Evolutionary conservation across 2,329 filamentous ascomycete genomes (phyloP).

Genomic region (Aspergillus hiratsukae): DNA sequence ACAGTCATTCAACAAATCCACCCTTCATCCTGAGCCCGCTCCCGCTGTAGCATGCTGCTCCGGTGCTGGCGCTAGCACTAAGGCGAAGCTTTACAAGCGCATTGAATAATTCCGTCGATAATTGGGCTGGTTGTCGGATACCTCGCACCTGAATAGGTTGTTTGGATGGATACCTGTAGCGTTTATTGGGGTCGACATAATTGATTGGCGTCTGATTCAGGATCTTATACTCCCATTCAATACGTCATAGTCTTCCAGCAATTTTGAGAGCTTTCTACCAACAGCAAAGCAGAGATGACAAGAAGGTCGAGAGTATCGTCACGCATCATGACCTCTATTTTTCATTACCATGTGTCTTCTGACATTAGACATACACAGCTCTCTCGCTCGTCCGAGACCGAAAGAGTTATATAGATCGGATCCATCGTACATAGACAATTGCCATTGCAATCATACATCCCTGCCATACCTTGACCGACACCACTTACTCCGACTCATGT

Average conservation of each 20-base stretch:
- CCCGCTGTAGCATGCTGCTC: slow-evolving; percentile 16
- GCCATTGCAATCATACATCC: slow-evolving; percentile 3
- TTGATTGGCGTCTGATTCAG: background rate
- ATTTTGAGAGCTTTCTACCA: background rate
- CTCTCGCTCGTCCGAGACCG: slow-evolving; percentile 1
- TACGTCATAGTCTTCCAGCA: background rate
- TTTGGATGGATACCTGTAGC: background rate
- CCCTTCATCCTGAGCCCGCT: slow-evolving; percentile 24
- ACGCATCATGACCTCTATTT: slow-evolving; percentile 10
- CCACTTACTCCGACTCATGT: background rate
- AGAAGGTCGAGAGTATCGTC: background rate
- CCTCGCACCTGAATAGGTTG: background rate
- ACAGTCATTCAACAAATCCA: slow-evolving; percentile 41
- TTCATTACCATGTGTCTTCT: slow-evolving; percentile 20
- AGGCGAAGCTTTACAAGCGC: slow-evolving; percentile 30
- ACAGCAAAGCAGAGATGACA: background rate
- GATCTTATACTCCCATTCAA: background rate
- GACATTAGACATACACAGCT: slow-evolving; percentile 8
- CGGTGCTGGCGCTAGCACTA: slow-evolving; percentile 13
- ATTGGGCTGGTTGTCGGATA: background rate
- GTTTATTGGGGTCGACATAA: background rate
- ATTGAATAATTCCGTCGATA: slow-evolving; percentile 15
- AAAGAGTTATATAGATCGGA: slow-evolving; percentile 13
- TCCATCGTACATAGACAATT: slow-evolving; percentile 16
- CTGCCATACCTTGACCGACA: background rate